A percentile compares a stretch with the other conserved stretches of the same genome.
Conservation (phyloP, 345 rosid genomes). For the Populus ilicifolia region DNA sequence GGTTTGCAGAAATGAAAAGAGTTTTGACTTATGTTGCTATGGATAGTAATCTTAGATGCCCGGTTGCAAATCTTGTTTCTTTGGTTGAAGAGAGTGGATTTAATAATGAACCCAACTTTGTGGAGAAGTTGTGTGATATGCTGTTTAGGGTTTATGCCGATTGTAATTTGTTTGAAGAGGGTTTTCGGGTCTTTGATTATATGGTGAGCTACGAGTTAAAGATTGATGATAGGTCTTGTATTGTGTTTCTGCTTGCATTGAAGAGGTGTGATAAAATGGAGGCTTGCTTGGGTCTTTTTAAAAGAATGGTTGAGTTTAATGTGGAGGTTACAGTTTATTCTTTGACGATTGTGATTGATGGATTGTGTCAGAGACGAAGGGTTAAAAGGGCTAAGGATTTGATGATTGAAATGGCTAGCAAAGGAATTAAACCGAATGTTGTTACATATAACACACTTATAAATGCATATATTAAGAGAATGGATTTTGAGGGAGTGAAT, state of each 20-base stretch:
- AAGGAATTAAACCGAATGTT: slow-evolving; percentile 61
- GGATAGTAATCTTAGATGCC: slow-evolving; percentile 34
- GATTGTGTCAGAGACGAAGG: slow-evolving; percentile 58
- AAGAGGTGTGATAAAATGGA: slow-evolving; percentile 48
- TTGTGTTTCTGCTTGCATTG: slow-evolving; percentile 60
- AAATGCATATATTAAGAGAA: slow-evolving; percentile 49
- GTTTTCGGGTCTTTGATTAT: slow-evolving; percentile 51
- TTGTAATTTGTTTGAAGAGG: slow-evolving; percentile 51
- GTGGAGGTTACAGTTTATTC: slow-evolving; percentile 56
- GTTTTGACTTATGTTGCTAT: slow-evolving; percentile 36
- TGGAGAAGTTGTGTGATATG: slow-evolving; percentile 52
- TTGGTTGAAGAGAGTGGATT: slow-evolving; percentile 21
- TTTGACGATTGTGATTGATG: slow-evolving; percentile 60
- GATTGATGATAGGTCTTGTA: slow-evolving; percentile 71
- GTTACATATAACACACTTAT: slow-evolving; percentile 67
- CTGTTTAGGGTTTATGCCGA: slow-evolving; percentile 68
- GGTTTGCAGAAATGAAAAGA: slow-evolving; percentile 45
- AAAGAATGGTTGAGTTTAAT: slow-evolving; percentile 50
- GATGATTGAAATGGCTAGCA: slow-evolving; percentile 37
- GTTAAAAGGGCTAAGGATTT: slow-evolving; percentile 48
- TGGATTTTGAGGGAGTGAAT: slow-evolving; percentile 44
- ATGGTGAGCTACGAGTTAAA: slow-evolving; percentile 45
- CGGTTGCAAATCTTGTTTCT: slow-evolving; percentile 36
- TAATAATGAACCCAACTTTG: slow-evolving; percentile 30
- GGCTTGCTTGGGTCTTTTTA: slow-evolving; percentile 47